Percentiles rank a stretch among this genome's conserved stretches.
Conservation (phyloP, 1,284 basidiomycete species). For the Fistulinella cinereoalba region DNA sequence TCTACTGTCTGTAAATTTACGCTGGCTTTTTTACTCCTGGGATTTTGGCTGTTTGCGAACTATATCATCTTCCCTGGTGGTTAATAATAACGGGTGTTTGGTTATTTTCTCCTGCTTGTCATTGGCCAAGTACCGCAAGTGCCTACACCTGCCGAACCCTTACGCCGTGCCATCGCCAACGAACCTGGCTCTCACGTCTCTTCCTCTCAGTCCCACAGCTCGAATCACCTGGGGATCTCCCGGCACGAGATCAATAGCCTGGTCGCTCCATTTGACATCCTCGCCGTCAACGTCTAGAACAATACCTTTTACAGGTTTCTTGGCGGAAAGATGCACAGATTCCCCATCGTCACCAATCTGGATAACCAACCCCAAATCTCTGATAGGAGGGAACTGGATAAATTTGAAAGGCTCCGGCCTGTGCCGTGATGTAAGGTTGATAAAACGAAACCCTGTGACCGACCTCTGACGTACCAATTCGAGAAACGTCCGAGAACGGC, state of each 20-base stretch:
- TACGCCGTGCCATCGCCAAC: constrained; percentile 71
- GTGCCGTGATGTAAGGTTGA: constrained; percentile 10
- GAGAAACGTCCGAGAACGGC: constrained; percentile 72
- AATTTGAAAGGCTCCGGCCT: constrained; percentile 93
- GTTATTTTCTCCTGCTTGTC: not conserved
- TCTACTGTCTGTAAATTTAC: constrained; percentile 34
- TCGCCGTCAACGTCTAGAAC: constrained; percentile 76
- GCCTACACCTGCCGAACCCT: constrained; percentile 11
- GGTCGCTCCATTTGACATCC: constrained; percentile 78
- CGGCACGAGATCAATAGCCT: constrained; percentile 84
- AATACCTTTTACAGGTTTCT: constrained; percentile 80
- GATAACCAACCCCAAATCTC: constrained; percentile 57
- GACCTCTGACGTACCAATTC: constrained; percentile 60
- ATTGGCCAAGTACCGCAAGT: too few species aligned
- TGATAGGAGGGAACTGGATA: constrained; percentile 70
- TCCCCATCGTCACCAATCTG: constrained; percentile 54
- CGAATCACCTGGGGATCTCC: constrained; percentile 71
- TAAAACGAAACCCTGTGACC: constrained; percentile 7
- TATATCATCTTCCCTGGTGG: constrained; percentile 39
- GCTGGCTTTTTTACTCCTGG: constrained; percentile 19
- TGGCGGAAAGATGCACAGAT: constrained; percentile 56
- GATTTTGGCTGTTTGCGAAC: constrained; percentile 30
- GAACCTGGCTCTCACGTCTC: constrained; percentile 63
- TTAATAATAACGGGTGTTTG: constrained; percentile 30
- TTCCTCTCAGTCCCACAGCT: constrained; percentile 63